A percentile compares a stretch with the other conserved stretches of the same genome.
Conservation (phyloP, 139 green algal species). For the Tetraselmis striata region DNA sequence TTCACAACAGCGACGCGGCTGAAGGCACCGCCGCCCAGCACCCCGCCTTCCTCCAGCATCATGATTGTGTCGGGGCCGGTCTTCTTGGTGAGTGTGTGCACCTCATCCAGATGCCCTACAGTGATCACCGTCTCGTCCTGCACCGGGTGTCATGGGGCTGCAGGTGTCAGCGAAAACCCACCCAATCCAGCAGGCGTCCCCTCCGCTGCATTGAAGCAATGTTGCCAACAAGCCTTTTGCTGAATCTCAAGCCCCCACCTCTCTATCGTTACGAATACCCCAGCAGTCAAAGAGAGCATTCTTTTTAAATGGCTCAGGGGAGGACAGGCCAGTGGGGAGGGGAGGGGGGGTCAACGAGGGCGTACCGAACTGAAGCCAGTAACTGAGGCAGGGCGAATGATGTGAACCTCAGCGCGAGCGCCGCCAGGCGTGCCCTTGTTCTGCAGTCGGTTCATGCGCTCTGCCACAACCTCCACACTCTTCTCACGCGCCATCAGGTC, state of each 20-base stretch:
- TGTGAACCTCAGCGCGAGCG: conserved; percentile 65
- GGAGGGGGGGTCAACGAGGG: neutral
- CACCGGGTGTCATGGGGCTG: no score
- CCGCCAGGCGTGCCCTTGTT: conserved; percentile 37
- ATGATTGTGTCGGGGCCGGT: conserved; percentile 13
- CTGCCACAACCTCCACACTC: conserved; percentile 61
- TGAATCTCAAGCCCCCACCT: no score
- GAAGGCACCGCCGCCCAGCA: conserved; percentile 86
- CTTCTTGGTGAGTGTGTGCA: conserved; percentile 56
- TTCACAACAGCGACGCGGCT: conserved; percentile 43
- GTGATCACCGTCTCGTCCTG: conserved; percentile 41
- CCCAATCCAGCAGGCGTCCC: no score
- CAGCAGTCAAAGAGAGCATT: no score
- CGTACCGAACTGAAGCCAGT: neutral
- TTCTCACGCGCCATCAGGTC: conserved; percentile 82
- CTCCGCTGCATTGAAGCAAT: no score
- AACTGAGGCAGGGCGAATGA: conserved; percentile 46
- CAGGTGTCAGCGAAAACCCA: no score
- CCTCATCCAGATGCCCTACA: conserved; percentile 80
- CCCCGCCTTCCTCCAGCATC: conserved; percentile 67
- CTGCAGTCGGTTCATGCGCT: conserved; percentile 73
- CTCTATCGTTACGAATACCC: no score
- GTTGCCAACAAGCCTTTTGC: no score
- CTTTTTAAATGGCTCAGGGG: no score
- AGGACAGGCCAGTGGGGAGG: neutral